Conservation (phyloP, 129 eudicot species). For the Gnaphalium uliginosum region DNA sequence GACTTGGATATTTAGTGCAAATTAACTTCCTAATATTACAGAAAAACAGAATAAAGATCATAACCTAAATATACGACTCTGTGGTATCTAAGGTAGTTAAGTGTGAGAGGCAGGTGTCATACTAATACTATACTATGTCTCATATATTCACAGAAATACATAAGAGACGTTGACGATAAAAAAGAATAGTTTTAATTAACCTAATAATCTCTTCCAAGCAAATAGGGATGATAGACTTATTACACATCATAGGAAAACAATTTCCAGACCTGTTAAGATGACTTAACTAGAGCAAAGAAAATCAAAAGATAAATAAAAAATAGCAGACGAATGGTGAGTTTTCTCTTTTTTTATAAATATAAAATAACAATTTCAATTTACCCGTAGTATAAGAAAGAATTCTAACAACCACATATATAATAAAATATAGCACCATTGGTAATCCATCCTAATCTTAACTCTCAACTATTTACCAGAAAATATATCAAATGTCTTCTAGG, state of each 20-base stretch:
- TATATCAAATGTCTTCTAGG: slow-evolving; percentile 7
- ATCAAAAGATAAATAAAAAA: neutral
- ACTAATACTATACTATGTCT: neutral
- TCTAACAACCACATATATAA: slow-evolving; percentile 10
- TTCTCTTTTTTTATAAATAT: neutral
- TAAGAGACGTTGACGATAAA: neutral
- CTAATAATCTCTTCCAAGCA: neutral
- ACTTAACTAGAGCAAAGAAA: neutral
- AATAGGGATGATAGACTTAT: neutral
- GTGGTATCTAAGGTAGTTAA: neutral
- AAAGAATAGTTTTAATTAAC: neutral
- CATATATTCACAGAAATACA: neutral
- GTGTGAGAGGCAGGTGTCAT: neutral
- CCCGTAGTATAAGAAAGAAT: neutral
- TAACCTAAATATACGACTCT: neutral
- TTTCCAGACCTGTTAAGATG: neutral
- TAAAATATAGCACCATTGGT: neutral
- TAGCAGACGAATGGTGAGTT: neutral
- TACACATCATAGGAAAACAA: neutral
- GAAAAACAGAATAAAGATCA: neutral
- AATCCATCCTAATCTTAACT: slow-evolving; percentile 8
- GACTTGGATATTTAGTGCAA: neutral
- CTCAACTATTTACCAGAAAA: neutral
- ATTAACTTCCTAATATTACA: neutral
- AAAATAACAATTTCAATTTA: neutral